These are phyloP conservation scores for Macrophomina pseudophaseolina DNA, from an alignment of 2,329 filamentous ascomycete genomes.

Conservation along the genomic window DNA sequence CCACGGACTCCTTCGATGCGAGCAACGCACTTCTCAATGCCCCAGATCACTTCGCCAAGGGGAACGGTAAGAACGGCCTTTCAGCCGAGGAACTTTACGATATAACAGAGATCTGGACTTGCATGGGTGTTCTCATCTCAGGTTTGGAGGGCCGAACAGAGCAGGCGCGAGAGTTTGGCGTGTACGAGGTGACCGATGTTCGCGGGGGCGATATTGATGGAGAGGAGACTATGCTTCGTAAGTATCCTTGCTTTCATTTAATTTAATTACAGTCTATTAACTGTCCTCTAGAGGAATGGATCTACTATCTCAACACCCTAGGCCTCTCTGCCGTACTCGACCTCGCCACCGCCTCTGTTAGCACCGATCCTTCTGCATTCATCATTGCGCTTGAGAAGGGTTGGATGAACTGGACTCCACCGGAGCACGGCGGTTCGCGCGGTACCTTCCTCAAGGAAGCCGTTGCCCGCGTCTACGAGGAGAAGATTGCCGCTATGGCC, in stretches of 20 bases:
- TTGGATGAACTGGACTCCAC: slow-evolving; percentile 62
- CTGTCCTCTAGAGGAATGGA: slow-evolving; percentile 61
- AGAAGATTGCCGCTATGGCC: slow-evolving; percentile 49
- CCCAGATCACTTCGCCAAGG: slow-evolving; percentile 59
- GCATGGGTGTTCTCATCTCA: slow-evolving; percentile 61
- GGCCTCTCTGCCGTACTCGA: slow-evolving; percentile 62
- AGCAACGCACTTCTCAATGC: slow-evolving; percentile 61
- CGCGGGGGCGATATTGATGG: slow-evolving; percentile 55
- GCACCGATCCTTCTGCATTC: slow-evolving; percentile 53
- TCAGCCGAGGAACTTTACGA: slow-evolving; percentile 64
- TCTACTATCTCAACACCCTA: slow-evolving; percentile 62
- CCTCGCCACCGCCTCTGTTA: slow-evolving; percentile 50
- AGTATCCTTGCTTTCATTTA: slow-evolving; percentile 29
- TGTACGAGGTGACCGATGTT: slow-evolving; percentile 58
- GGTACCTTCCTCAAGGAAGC: slow-evolving; percentile 66
- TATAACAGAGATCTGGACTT: slow-evolving; percentile 69
- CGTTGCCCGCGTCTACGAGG: slow-evolving; percentile 64
- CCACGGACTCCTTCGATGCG: slow-evolving; percentile 57
- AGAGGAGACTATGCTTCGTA: slow-evolving; percentile 61
- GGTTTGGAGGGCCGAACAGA: slow-evolving; percentile 60
- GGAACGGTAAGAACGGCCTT: slow-evolving; percentile 59
- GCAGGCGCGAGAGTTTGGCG: slow-evolving; percentile 60
- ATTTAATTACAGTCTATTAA: slow-evolving; percentile 29
- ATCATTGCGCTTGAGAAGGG: slow-evolving; percentile 58
- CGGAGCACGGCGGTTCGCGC: slow-evolving; percentile 52